Percentiles rank a stretch among this genome's conserved stretches.
These are phyloP conservation scores for Trichoderma sp. DNA, from an alignment of 2,329 filamentous ascomycete genomes.

Conservation along the genomic window DNA sequence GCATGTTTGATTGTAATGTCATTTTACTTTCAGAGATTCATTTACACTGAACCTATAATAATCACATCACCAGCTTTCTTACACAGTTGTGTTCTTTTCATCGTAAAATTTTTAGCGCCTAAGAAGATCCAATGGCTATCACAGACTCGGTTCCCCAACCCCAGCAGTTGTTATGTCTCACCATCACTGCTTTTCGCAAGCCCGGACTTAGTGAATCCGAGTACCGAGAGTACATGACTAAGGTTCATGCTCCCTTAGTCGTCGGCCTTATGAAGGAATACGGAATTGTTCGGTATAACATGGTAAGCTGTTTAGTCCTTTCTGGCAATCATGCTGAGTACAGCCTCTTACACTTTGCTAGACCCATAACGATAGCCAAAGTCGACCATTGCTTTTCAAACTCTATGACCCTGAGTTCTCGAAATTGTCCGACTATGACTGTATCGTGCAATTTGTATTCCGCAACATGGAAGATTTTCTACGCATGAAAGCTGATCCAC, in stretches of 20 bases:
- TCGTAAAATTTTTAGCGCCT: background rate
- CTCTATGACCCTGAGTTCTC: constrained; percentile 28
- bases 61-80: background rate
- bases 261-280: constrained; percentile 26
- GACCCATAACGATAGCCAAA: constrained; percentile 28
- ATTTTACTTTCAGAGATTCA: background rate
- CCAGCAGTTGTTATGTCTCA: constrained; percentile 25
- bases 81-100: background rate
- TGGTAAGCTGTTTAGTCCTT: constrained; percentile 16
- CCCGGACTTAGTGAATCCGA: constrained; percentile 22
- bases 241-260: constrained; percentile 25
- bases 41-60: background rate
- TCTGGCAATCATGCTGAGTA: background rate
- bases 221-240: constrained; percentile 29
- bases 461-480: constrained; percentile 22
- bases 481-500: constrained; percentile 27
- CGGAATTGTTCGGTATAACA: constrained; percentile 26
- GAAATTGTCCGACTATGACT: constrained; percentile 28
- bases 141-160: constrained; percentile 1
- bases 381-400: constrained; percentile 20
- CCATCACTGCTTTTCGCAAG: constrained; percentile 28
- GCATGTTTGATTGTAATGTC: background rate
- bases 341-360: background rate
- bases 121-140: background rate
- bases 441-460: constrained; percentile 28